Conservation (phyloP, 1,284 basidiomycete species). For the Grifola frondosa region DNA sequence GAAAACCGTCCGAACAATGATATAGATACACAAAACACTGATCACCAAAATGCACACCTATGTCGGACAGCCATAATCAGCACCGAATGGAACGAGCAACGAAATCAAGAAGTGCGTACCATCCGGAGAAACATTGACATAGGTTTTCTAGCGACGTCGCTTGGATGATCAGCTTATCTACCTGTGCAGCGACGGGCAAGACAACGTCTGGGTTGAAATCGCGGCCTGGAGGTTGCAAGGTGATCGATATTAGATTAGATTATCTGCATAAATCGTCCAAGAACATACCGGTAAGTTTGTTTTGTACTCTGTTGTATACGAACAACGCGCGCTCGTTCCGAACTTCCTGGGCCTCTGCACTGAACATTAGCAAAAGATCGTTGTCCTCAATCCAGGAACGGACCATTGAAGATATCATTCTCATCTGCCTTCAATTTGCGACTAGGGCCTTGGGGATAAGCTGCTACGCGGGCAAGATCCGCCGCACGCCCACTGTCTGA, state of each 20-base stretch:
- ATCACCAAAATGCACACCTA: conserved; percentile 46
- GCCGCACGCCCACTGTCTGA: conserved; percentile 52
- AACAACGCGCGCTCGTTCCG: conserved; percentile 87
- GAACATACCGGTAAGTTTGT: conserved; percentile 85
- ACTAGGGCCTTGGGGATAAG: conserved; percentile 72
- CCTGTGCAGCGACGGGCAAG: conserved; percentile 76
- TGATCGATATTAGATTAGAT: no score
- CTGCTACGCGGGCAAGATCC: conserved; percentile 67
- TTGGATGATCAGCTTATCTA: conserved; percentile 88
- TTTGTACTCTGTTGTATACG: conserved; percentile 90
- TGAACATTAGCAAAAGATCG: conserved; percentile 2
- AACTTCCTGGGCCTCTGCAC: conserved; percentile 74
- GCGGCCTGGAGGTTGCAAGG: conserved; percentile 50
- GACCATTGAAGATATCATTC: conserved; percentile 81
- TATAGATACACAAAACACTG: no score
- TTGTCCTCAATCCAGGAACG: conserved; percentile 10
- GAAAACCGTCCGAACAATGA: no score
- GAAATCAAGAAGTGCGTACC: conserved; percentile 47
- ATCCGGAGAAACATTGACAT: conserved; percentile 95
- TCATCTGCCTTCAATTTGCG: conserved; percentile 79
- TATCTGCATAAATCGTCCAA: no score
- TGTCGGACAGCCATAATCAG: background rate
- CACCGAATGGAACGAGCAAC: background rate
- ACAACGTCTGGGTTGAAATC: conserved; percentile 86
- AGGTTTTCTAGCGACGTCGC: conserved; percentile 91